These are phyloP conservation scores for Parmelia sp. DNA, from an alignment of 495 filamentous ascomycete species.

Conservation along the genomic window DNA sequence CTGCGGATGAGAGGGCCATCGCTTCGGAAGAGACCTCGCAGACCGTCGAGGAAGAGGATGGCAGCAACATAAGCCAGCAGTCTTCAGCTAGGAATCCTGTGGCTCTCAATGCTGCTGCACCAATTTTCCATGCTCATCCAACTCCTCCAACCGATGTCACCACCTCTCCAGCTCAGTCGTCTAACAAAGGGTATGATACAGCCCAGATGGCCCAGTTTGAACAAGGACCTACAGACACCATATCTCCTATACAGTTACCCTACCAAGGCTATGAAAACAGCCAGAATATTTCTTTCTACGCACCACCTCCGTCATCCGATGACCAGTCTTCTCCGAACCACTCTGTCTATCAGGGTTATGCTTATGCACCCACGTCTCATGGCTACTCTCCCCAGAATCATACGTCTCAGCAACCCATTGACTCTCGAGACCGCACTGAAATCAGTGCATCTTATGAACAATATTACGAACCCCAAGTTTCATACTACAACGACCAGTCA, in stretches of 20 bases:
- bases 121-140: constrained; percentile 15
- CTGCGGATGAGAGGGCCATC: neutral
- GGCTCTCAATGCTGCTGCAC: constrained; percentile 13
- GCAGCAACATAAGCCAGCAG: neutral
- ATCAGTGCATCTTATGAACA: neutral
- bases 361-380: constrained; percentile 3
- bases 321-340: constrained; percentile 17
- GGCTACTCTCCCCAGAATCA: neutral
- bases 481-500: constrained; percentile 7
- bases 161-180: constrained; percentile 12
- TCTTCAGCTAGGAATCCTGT: neutral
- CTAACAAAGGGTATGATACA: neutral
- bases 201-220: neutral
- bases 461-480: neutral
- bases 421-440: neutral
- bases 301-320: constrained; percentile 11
- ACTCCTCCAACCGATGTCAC: constrained; percentile 10
- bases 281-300: constrained; percentile 16
- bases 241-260: constrained; percentile 4
- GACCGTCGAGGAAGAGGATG: neutral
- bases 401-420: neutral
- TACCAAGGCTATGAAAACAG: constrained; percentile 5
- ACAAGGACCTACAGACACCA: constrained; percentile 1
- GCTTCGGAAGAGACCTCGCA: constrained; percentile 3
- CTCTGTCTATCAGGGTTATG: constrained; percentile 21